A percentile compares a stretch with the other conserved stretches of the same genome.
Evolutionary conservation across 2,329 filamentous ascomycete genomes (phyloP).

Genomic region (Aspergillus ustus): DNA sequence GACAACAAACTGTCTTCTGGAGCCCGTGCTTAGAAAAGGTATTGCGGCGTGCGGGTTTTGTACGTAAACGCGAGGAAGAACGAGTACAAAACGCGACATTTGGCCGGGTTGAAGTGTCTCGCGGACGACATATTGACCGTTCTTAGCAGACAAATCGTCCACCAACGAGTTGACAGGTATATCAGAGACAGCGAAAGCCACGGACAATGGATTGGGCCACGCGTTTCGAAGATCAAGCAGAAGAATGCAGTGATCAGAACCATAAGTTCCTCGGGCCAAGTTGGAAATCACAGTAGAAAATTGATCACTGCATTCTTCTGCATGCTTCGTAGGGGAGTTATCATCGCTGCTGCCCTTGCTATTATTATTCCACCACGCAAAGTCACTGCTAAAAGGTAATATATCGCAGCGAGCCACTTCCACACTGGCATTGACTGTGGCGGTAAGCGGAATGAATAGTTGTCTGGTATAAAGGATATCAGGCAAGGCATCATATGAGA

Average conservation of each 20-base stretch:
- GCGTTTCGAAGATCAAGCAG: conserved; percentile 85
- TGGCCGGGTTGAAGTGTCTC: conserved; percentile 61
- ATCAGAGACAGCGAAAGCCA: conserved; percentile 61
- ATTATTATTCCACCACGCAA: conserved; percentile 63
- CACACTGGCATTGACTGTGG: conserved; percentile 91
- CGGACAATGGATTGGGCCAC: conserved; percentile 79
- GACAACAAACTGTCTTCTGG: conserved; percentile 91
- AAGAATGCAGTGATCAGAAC: conserved; percentile 73
- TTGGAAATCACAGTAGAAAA: conserved; percentile 53
- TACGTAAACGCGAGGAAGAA: conserved; percentile 75
- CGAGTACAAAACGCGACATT: conserved; percentile 74
- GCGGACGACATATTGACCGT: conserved; percentile 38
- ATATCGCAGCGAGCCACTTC: conserved; percentile 82
- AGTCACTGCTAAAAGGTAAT: conserved; percentile 69
- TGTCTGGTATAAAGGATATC: conserved; percentile 84
- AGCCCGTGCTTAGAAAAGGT: conserved; percentile 76
- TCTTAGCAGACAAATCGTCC: conserved; percentile 15
- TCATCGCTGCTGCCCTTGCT: no score
- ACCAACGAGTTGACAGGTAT: conserved; percentile 20
- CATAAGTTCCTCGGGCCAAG: conserved; percentile 46
- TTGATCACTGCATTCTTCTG: conserved; percentile 34
- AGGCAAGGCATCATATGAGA: conserved; percentile 67
- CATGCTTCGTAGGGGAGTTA: no score
- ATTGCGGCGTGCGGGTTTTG: conserved; percentile 78
- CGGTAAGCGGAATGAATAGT: conserved; percentile 76